A percentile compares a stretch with the other conserved stretches of the same genome.
phyloP scores from a whole-genome alignment of 1,284 basidiomycete genomes.

The Boletellus sp. region DNA sequence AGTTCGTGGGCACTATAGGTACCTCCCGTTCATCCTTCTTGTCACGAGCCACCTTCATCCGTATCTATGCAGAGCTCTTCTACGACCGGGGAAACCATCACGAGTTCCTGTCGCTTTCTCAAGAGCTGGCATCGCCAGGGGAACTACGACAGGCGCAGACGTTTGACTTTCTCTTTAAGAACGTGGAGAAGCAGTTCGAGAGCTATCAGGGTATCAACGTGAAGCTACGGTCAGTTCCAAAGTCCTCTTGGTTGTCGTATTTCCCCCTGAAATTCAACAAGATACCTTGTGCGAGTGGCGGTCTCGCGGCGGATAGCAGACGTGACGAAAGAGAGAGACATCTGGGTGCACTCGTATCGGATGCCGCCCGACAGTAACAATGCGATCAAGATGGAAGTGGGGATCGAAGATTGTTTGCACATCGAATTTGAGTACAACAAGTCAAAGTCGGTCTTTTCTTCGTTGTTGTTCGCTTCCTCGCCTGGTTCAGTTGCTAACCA shows the following conservation, averaged over 20 bases:
- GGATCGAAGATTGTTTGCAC: constrained; percentile 97
- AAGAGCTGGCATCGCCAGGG: constrained; percentile 91
- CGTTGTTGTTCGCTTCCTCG: not conserved
- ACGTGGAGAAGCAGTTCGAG: constrained; percentile 98
- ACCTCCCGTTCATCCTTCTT: constrained; percentile 25
- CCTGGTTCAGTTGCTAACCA: constrained; percentile 1
- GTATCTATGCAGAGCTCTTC: constrained; percentile 66
- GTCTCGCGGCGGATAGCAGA: constrained; percentile 91
- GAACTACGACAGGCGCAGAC: constrained; percentile 95
- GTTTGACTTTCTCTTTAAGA: constrained; percentile 97
- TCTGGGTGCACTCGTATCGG: constrained; percentile 98
- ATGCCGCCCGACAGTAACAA: constrained; percentile 98
- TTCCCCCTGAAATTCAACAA: constrained; percentile 30
- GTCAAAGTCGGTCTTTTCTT: constrained; percentile 72
- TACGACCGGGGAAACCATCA: constrained; percentile 97
- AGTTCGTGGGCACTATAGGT: constrained; percentile 97
- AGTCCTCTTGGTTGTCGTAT: not conserved
- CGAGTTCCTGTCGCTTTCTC: constrained; percentile 93
- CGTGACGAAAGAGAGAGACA: constrained; percentile 86
- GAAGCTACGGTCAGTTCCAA: constrained; percentile 73
- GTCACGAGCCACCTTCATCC: not conserved
- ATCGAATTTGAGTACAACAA: constrained; percentile 99
- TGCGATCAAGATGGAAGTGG: constrained; percentile 99
- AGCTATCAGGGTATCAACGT: constrained; percentile 98
- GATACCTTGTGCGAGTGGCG: constrained; percentile 92